These are phyloP conservation scores for Volvox africanus DNA, from an alignment of 139 green algal species.

Conservation along the genomic window DNA sequence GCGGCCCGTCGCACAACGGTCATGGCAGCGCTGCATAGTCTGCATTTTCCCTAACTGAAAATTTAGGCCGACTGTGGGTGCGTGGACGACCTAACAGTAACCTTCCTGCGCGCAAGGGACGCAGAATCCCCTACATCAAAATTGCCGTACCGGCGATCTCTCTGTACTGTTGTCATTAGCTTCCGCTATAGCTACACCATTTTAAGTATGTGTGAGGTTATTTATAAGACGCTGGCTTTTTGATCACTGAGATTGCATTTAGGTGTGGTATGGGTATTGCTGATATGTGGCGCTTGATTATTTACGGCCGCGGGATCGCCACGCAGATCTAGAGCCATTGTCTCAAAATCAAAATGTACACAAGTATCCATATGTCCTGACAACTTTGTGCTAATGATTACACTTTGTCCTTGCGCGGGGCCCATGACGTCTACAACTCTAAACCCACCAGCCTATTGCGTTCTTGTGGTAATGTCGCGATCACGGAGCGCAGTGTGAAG, in stretches of 20 bases:
- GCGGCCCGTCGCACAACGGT: constrained; percentile 15
- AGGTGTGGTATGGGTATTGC: background rate
- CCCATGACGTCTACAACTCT: too few relatives aligned
- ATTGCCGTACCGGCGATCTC: constrained; percentile 16
- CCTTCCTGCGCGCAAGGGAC: background rate
- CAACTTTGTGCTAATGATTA: too few relatives aligned
- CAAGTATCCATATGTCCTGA: too few relatives aligned
- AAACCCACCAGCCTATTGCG: too few relatives aligned
- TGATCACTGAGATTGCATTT: background rate
- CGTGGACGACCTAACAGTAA: background rate
- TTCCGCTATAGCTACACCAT: background rate
- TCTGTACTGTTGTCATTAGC: background rate
- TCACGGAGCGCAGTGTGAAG: too few relatives aligned
- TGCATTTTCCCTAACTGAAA: constrained; percentile 25
- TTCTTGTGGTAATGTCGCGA: too few relatives aligned
- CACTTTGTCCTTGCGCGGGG: too few relatives aligned
- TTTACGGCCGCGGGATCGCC: too few relatives aligned
- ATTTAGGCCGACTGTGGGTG: background rate
- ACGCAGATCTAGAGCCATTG: background rate
- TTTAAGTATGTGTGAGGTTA: background rate
- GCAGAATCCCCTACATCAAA: constrained; percentile 8
- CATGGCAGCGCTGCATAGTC: constrained; percentile 43
- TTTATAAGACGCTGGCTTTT: background rate
- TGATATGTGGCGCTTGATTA: background rate
- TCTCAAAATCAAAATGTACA: too few relatives aligned